Base-by-base conservation (phyloP, 2,329 filamentous ascomycete species). In the Aureobasidium sp. region DNA sequence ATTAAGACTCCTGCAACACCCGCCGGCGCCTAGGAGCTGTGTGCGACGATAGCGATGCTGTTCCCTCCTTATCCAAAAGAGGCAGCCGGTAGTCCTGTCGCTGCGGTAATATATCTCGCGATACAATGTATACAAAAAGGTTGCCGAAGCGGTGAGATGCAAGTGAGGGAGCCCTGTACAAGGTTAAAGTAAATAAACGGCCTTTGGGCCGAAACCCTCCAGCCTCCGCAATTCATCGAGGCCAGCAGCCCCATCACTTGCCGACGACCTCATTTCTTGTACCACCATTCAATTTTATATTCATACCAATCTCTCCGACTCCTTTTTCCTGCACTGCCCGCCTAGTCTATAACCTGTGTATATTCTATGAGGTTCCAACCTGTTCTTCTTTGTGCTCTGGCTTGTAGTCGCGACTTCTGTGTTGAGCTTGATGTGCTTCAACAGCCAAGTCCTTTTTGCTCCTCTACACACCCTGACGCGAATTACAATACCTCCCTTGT, bases 151-250 rank as follows among this genome's bases (percentile, higher is more conserved):
- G 52, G 27, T 44, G 52, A 55, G 52, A 55, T 55, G 52, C 37
- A 21, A 55, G 50, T 42, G 52, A 44, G n/a, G 29, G 39, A 42
- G 44, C 27, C 27, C 21, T 11, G 25, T 41, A 49, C 50, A 44
- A 55, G 34, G 52, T 44, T 44, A 32, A 32, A 55, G 39, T 55
- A 55, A 53, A 53, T 53, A 42, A 55, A 55, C 52, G 45, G 45
- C 13, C 45, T 32, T 48, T 32, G 27, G 10, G 50, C 50, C 49
- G 11, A 36, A 53, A 53, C 25, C 32, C 21, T 11, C n/a, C 16
- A n/a, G 37, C 30, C 50, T 53, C 50, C 50, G 30, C 50, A 53
- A 29, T 30, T 53, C 36, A 13, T 41, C 5, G 48, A 37, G 48
- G 48, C 21, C 21, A 34, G 30, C 30, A 36, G 34, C 13, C 15